Evolutionary conservation across 2,329 filamentous ascomycete genomes (phyloP), one percentile per base, ranked within the genome.

Genomic region (Nigrospora oryzae): DNA sequence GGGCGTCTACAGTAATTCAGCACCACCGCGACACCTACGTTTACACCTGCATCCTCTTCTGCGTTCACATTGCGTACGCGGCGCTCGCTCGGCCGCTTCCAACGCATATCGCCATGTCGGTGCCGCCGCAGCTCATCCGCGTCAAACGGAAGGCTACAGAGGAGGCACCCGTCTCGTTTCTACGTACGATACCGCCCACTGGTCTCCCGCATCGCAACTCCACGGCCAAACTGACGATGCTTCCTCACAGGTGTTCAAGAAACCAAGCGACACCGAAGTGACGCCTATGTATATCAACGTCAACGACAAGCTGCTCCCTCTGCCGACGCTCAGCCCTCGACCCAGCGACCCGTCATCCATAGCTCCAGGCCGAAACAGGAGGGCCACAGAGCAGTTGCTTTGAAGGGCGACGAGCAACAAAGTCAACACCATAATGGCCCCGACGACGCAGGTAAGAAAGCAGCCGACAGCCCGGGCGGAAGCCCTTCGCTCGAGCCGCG

Each of bases 61-160:
- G 23, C 23, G 7, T 10, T 28, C 23, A 6, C 7, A 28, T 7
- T 5, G 23, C 23, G 19, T 30, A 39, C 15, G 30, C 38, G 30
- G 11, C 31, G 19, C 23, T 6, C 19, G 31, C 8, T 30, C 23
- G 36, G 36, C 44, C 16, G 32, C 38, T 31, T 28, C 37, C 7
- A 34, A 36, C 34, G 14, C 11, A 34, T 19, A 31, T 28, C 51
- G 44, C 39, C 44, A 80, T 80, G 76, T 77, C 76, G 40, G 63
- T 77, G 4, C 77, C 77, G 19, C 77, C 77, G 23, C 71, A 77
- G 49, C 63, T 76, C 40, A 81, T 81, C 60, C 73, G 74, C 46
- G 73, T 81, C 51, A 81, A 81, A 68, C 75, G 77, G 55, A 81
- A 81, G 63, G 72, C 74, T 36, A 71, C 69, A 42, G 73, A 72